Conservation (phyloP, 2,329 filamentous ascomycete genomes). For the Venturia oleaginea region DNA sequence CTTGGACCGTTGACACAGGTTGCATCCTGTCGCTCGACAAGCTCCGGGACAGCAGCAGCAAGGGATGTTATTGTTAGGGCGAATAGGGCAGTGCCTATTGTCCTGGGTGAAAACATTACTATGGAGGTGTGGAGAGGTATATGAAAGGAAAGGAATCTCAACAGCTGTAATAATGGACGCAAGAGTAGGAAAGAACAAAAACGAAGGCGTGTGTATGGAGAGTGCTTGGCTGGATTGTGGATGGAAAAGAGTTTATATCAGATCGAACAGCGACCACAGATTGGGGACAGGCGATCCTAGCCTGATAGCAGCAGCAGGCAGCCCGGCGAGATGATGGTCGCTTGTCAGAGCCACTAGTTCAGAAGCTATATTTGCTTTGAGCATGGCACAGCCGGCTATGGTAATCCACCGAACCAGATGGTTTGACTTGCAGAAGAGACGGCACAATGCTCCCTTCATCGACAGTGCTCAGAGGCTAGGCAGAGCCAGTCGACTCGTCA, state of each 20-base stretch:
- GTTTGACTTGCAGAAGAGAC: conserved; percentile 11
- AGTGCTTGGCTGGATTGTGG: conserved; percentile 10
- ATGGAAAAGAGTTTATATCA: conserved; percentile 10
- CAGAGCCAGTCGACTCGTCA: background rate
- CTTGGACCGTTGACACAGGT: conserved; percentile 8
- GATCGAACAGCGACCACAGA: background rate
- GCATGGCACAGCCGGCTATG: conserved; percentile 11
- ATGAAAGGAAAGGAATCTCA: conserved; percentile 5
- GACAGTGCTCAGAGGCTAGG: conserved; percentile 6
- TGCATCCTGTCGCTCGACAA: background rate
- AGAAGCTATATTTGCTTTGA: conserved; percentile 13
- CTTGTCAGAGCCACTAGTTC: conserved; percentile 10
- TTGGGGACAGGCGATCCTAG: conserved; percentile 6
- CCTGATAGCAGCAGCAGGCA: conserved; percentile 7
- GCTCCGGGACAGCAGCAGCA: conserved; percentile 1
- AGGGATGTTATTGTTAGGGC: conserved; percentile 6
- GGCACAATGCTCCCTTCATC: background rate
- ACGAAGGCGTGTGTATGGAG: conserved; percentile 7
- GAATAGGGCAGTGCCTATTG: conserved; percentile 10
- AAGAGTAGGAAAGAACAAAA: background rate
- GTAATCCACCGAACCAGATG: conserved; percentile 1
- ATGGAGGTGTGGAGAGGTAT: background rate
- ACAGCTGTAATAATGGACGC: background rate
- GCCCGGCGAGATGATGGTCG: background rate
- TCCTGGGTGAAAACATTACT: conserved; percentile 10